Percentiles rank a stretch among this genome's conserved stretches.
Conservation (phyloP, 805 yeast genomes). For the Pichia scutulata region DNA sequence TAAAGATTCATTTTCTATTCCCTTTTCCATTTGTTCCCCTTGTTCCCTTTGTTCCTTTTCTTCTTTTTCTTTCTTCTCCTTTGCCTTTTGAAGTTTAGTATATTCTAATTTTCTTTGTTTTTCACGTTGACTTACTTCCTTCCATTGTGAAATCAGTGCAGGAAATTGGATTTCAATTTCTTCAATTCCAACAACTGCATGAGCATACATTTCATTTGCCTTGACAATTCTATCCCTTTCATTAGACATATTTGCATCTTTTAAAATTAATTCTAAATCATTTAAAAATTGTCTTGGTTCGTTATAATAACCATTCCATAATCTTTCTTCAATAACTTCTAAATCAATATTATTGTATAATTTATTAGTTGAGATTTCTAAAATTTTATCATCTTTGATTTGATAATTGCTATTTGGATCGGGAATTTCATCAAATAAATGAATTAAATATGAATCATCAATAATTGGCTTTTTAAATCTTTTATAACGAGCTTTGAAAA, state of each 20-base stretch:
- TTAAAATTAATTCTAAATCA: slow-evolving; percentile 77
- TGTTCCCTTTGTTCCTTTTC: background rate
- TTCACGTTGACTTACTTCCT: slow-evolving; percentile 62
- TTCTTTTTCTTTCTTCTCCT: background rate
- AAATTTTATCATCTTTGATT: slow-evolving; percentile 64
- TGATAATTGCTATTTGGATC: slow-evolving; percentile 34
- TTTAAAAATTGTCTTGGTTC: slow-evolving; percentile 85
- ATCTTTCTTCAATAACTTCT: slow-evolving; percentile 86
- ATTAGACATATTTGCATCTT: slow-evolving; percentile 63
- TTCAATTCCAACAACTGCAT: slow-evolving; percentile 92
- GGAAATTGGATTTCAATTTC: slow-evolving; percentile 63
- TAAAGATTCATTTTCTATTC: background rate
- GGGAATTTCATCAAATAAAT: slow-evolving; percentile 61
- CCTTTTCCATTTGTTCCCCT: background rate
- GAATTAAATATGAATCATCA: slow-evolving; percentile 66
- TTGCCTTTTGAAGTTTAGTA: slow-evolving; percentile 13
- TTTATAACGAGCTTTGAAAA: slow-evolving; percentile 79
- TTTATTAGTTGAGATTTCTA: slow-evolving; percentile 70
- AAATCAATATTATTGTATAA: slow-evolving; percentile 81
- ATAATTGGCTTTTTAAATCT: slow-evolving; percentile 85
- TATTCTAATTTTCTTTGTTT: slow-evolving; percentile 40
- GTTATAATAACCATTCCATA: slow-evolving; percentile 94
- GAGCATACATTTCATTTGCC: slow-evolving; percentile 93
- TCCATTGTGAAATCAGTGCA: slow-evolving; percentile 69
- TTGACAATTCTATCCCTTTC: slow-evolving; percentile 76